Conservation (phyloP, 371 early-diverging fungal species). For the Conidiobolus coronatus region DNA sequence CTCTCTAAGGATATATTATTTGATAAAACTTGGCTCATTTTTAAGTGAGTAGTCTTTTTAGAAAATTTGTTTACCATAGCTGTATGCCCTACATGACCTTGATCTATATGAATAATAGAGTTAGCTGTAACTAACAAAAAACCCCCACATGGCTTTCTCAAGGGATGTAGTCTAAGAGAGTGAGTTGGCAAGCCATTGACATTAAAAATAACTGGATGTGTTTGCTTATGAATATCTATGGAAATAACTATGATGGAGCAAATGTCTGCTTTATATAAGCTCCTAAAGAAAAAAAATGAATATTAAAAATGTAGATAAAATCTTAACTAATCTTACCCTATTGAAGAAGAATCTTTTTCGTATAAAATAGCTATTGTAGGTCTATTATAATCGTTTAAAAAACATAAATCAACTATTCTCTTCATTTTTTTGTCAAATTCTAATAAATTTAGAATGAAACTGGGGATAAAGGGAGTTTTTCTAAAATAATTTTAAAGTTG, state of each 20-base stretch:
- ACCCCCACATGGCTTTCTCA: slow-evolving; percentile 76
- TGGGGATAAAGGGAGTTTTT: slow-evolving; percentile 15
- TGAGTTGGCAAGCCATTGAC: slow-evolving; percentile 66
- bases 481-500: too few relatives aligned
- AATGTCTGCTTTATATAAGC: slow-evolving; percentile 25
- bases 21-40: slow-evolving; percentile 3
- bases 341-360: slow-evolving; percentile 60
- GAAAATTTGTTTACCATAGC: slow-evolving; percentile 47
- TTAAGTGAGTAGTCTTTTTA: slow-evolving; percentile 15
- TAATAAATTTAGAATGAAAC: slow-evolving; percentile 48
- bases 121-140: slow-evolving; percentile 55
- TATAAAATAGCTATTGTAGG: slow-evolving; percentile 88
- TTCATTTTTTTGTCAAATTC: slow-evolving; percentile 31
- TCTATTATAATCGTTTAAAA: slow-evolving; percentile 73
- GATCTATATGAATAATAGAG: slow-evolving; percentile 65
- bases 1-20: slow-evolving; percentile 21
- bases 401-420: slow-evolving; percentile 70
- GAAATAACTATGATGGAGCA: slow-evolving; percentile 63
- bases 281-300: background rate
- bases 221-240: slow-evolving; percentile 45
- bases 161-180: slow-evolving; percentile 33
- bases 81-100: slow-evolving; percentile 54
- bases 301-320: background rate
- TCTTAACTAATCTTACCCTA: too few relatives aligned
- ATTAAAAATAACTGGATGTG: slow-evolving; percentile 56